These are phyloP conservation scores for Chlorella sp. DNA, from an alignment of 139 green algal genomes.

Conservation along the genomic window DNA sequence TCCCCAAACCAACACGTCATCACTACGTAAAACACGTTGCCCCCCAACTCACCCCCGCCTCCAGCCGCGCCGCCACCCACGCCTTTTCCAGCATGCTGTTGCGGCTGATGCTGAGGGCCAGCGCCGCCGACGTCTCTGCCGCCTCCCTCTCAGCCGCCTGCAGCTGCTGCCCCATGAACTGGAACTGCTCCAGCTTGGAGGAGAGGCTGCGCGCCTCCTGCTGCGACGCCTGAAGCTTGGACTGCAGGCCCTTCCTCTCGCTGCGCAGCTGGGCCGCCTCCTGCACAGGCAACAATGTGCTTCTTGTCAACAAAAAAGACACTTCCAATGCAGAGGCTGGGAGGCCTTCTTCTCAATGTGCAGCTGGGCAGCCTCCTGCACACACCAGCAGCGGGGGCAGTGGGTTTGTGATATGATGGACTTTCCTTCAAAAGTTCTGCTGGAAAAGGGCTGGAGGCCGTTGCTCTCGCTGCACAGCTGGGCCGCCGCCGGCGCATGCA, in stretches of 20 bases:
- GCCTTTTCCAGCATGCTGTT: not conserved
- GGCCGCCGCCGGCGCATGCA: too few species aligned
- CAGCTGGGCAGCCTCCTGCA: too few species aligned
- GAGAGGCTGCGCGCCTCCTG: not conserved
- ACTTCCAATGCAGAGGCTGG: too few species aligned
- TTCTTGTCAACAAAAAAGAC: too few species aligned
- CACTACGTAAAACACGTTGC: not conserved
- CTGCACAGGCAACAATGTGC: not conserved
- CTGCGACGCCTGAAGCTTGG: not conserved
- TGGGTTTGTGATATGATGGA: too few species aligned
- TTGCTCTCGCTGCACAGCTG: too few species aligned
- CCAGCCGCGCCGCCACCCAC: not conserved
- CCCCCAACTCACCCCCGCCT: not conserved
- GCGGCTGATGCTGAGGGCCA: constrained; percentile 4
- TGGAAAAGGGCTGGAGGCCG: too few species aligned
- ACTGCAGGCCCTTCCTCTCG: not conserved
- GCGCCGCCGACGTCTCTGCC: not conserved
- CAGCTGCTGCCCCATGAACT: not conserved
- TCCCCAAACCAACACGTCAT: too few species aligned
- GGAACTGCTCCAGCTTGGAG: constrained; percentile 3
- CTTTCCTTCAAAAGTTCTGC: too few species aligned
- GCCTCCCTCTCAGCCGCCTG: not conserved
- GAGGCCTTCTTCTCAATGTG: too few species aligned
- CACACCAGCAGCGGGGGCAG: too few species aligned
- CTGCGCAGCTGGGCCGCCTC: not conserved